Evolutionary conservation across 768 basidiomycete genomes (phyloP).

Genomic region (Kwoniella pini): DNA sequence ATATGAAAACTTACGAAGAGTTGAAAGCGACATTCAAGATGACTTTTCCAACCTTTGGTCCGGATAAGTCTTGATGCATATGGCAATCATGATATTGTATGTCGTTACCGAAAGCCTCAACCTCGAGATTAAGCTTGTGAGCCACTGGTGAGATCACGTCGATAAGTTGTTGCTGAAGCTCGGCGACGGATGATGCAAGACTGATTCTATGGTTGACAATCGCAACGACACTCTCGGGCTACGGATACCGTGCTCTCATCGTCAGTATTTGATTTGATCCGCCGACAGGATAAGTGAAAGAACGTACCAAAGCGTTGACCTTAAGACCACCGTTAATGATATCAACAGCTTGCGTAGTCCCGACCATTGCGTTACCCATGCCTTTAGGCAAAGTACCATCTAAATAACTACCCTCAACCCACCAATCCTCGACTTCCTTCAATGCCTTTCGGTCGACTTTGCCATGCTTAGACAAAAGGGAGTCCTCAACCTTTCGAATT

Average conservation of each 20-base stretch:
- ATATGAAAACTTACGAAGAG: conserved; percentile 28
- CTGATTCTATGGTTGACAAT: conserved; percentile 53
- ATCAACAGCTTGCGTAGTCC: conserved; percentile 46
- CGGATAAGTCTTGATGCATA: conserved; percentile 5
- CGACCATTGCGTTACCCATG: conserved; percentile 32
- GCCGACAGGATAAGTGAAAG: background rate
- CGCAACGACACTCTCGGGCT: conserved; percentile 46
- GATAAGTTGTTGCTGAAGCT: conserved; percentile 38
- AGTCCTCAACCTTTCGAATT: conserved; percentile 20
- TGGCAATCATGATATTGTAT: conserved; percentile 25
- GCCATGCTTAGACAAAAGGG: conserved; percentile 13
- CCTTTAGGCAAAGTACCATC: conserved; percentile 24
- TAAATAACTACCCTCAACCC: conserved; percentile 20
- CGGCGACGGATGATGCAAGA: conserved; percentile 38
- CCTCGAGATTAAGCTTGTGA: conserved; percentile 37
- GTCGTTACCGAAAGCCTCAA: conserved; percentile 42
- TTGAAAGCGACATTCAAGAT: conserved; percentile 37
- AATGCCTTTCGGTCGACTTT: conserved; percentile 59
- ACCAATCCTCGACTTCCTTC: conserved; percentile 55
- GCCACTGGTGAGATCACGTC: conserved; percentile 32
- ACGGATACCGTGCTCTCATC: no score
- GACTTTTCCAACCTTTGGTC: conserved; percentile 36
- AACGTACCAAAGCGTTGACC: conserved; percentile 38
- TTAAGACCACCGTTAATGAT: conserved; percentile 48
- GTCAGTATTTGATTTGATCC: no score